Conservation (phyloP, 2,329 filamentous ascomycete genomes). For the Beauveria asiatica region DNA sequence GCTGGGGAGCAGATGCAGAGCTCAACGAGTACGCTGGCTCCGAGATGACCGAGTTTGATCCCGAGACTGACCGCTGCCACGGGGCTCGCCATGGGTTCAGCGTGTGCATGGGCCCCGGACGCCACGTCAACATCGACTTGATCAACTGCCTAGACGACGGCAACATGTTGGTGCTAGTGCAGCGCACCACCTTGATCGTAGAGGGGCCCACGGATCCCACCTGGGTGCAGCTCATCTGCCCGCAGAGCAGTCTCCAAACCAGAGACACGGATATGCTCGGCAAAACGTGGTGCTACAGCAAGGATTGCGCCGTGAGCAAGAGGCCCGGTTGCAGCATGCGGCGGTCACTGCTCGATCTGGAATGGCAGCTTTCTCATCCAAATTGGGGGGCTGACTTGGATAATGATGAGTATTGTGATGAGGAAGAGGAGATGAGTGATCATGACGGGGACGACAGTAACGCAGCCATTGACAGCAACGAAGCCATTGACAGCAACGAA, state of each 20-base stretch:
- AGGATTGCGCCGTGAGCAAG: background rate
- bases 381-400: too few species aligned
- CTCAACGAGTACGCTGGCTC: background rate
- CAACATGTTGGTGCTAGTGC: background rate
- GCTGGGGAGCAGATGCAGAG: background rate
- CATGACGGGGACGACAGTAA: too few species aligned
- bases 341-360: too few species aligned
- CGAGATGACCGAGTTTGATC: background rate
- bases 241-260: too few species aligned
- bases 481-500: too few species aligned
- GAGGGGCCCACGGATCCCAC: background rate
- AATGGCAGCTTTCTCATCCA: too few species aligned
- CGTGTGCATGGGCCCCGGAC: background rate
- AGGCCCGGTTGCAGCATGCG: too few species aligned
- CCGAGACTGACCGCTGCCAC: background rate
- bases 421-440: too few species aligned
- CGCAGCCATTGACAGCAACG: too few species aligned
- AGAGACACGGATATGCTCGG: background rate
- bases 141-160: background rate
- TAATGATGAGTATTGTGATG: too few species aligned
- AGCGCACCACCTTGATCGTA: background rate
- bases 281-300: background rate
- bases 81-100: background rate
- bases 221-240: background rate
- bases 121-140: background rate